Percentiles rank a stretch among this genome's conserved stretches.
These are phyloP conservation scores for Penstemon davidsonii DNA, from an alignment of 257 asterid genomes.

Conservation along the genomic window DNA sequence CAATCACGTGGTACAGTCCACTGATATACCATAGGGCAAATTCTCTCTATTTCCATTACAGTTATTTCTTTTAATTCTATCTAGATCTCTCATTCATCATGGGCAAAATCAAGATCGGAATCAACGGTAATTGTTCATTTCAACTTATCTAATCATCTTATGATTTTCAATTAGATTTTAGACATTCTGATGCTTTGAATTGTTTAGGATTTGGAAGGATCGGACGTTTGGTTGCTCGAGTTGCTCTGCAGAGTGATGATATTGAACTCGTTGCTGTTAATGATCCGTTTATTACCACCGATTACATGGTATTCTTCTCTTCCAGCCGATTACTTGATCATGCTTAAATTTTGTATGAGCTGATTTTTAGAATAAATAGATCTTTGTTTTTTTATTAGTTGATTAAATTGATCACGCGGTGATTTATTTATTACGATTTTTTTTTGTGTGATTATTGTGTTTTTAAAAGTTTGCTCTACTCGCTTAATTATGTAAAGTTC, in stretches of 20 bases:
- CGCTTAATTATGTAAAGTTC: too few relatives aligned
- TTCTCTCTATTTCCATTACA: not conserved
- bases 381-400: not conserved
- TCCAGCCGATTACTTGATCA: not conserved
- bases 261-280: constrained; percentile 87
- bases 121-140: constrained; percentile 50
- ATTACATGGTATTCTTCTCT: constrained; percentile 60
- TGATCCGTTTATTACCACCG: constrained; percentile 78
- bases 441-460: not conserved
- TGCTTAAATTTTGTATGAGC: not conserved
- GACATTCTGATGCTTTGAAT: not conserved
- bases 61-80: not conserved
- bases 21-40: too few relatives aligned
- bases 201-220: constrained; percentile 78
- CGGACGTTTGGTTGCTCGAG: constrained; percentile 89
- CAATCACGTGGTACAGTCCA: not conserved
- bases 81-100: constrained; percentile 37
- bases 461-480: too few relatives aligned
- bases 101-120: constrained; percentile 84
- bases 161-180: not conserved
- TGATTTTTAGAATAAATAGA: not conserved
- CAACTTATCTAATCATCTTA: not conserved
- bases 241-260: constrained; percentile 73
- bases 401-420: not conserved
- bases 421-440: not conserved